These are phyloP conservation scores for Colletotrichum sp. DNA, from an alignment of 2,329 filamentous ascomycete species.

Conservation along the genomic window DNA sequence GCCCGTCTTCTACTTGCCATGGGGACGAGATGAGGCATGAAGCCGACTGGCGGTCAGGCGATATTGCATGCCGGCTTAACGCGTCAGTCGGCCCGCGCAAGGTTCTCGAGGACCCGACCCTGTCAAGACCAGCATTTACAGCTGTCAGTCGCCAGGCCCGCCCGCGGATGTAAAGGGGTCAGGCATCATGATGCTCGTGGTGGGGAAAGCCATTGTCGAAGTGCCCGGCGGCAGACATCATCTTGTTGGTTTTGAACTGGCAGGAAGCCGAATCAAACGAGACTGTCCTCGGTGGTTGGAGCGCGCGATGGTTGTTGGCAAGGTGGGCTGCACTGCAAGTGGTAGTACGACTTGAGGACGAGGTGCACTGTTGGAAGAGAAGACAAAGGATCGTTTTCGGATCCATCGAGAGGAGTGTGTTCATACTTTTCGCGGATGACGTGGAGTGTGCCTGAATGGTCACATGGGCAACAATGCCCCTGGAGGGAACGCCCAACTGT, in stretches of 20 bases:
- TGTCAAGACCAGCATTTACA: too few species aligned
- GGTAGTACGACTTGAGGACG: too few species aligned
- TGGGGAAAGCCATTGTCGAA: background rate
- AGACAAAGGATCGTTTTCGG: background rate
- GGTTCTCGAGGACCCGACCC: too few species aligned
- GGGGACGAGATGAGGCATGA: background rate
- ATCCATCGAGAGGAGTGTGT: background rate
- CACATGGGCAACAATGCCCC: background rate
- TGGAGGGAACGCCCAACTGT: background rate
- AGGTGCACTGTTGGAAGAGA: too few species aligned
- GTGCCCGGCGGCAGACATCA: background rate
- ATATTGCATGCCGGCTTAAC: background rate
- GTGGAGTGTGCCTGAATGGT: background rate
- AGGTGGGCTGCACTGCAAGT: too few species aligned
- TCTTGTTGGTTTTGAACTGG: background rate
- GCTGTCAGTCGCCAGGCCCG: too few species aligned
- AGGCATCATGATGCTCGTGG: background rate
- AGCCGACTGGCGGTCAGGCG: background rate
- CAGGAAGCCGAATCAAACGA: background rate
- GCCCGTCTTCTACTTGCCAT: background rate
- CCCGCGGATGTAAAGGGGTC: background rate
- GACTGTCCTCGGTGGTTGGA: background rate
- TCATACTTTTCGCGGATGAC: accelerated
- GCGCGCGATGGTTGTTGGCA: background rate
- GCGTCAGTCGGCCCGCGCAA: background rate